phyloP scores from a whole-genome alignment of 202 grass and related monocot genomes.

The Zizania palustris region DNA sequence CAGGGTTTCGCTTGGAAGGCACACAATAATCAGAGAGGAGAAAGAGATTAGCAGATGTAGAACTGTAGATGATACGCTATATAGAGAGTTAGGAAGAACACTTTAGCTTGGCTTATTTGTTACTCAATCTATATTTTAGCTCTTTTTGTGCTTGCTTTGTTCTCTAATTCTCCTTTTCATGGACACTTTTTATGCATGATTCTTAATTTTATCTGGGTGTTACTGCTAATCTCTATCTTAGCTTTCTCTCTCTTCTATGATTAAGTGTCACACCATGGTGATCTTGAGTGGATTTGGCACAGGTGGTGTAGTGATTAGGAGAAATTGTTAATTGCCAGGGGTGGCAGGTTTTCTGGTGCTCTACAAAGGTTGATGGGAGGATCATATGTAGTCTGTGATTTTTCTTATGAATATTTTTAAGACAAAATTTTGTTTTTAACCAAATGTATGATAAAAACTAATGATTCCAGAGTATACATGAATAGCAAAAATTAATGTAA shows the following conservation, averaged over 20 bases:
- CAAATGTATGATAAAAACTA: no score
- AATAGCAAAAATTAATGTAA: no score
- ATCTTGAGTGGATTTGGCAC: constrained; percentile 31
- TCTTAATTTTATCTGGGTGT: constrained; percentile 14
- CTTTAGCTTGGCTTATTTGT: constrained; percentile 37
- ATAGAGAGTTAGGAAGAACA: background rate
- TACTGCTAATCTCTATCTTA: background rate
- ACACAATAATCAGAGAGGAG: no score
- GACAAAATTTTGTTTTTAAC: no score
- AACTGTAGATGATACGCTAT: constrained; percentile 31
- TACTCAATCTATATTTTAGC: constrained; percentile 27
- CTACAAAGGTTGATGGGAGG: background rate
- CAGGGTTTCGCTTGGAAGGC: constrained; percentile 7
- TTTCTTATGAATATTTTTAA: no score
- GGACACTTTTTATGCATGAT: background rate
- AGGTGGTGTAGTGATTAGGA: constrained; percentile 6
- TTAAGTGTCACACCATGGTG: constrained; percentile 37
- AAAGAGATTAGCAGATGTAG: background rate
- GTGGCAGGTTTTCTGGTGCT: background rate
- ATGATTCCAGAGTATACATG: no score
- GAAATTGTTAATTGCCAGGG: constrained; percentile 24
- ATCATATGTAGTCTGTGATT: no score
- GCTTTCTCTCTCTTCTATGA: constrained; percentile 60
- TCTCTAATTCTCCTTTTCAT: background rate
- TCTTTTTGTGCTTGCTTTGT: background rate